phyloP scores from a whole-genome alignment of 1,284 basidiomycete species.

The Tilletia walkeri region DNA sequence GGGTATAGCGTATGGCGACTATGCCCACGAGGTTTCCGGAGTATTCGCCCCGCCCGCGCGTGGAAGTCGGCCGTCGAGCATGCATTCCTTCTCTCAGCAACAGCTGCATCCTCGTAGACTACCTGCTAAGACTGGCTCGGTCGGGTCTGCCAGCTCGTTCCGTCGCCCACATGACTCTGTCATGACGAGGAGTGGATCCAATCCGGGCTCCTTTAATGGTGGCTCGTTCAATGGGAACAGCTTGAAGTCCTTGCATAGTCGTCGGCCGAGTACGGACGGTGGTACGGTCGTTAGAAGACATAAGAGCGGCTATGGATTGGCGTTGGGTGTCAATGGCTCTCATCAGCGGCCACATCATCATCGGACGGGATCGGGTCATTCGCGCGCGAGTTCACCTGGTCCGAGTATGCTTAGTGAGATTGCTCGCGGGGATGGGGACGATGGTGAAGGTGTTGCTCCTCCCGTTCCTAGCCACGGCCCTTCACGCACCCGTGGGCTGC shows the following conservation, averaged over 20 bases:
- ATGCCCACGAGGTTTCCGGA: constrained; percentile 18
- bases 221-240: constrained; percentile 17
- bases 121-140: constrained; percentile 39
- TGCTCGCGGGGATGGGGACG: not conserved
- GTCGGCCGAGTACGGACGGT: constrained; percentile 35
- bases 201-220: not conserved
- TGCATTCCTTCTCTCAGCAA: constrained; percentile 32
- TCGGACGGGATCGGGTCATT: constrained; percentile 19
- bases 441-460: not conserved
- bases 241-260: constrained; percentile 21
- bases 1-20: constrained; percentile 34
- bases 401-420: constrained; percentile 14
- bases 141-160: constrained; percentile 34
- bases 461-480: not conserved
- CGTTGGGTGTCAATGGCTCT: not conserved
- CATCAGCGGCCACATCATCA: constrained; percentile 15
- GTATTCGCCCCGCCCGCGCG: constrained; percentile 22
- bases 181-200: constrained; percentile 1
- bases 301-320: constrained; percentile 13
- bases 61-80: constrained; percentile 38
- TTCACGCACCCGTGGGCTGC: not conserved
- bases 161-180: not conserved
- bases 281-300: constrained; percentile 42
- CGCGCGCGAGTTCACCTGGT: constrained; percentile 17
- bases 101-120: constrained; percentile 25